Evolutionary conservation across 768 basidiomycete genomes (phyloP), one percentile per base, ranked within the genome.

Genomic region (Asterophora parasitica): DNA sequence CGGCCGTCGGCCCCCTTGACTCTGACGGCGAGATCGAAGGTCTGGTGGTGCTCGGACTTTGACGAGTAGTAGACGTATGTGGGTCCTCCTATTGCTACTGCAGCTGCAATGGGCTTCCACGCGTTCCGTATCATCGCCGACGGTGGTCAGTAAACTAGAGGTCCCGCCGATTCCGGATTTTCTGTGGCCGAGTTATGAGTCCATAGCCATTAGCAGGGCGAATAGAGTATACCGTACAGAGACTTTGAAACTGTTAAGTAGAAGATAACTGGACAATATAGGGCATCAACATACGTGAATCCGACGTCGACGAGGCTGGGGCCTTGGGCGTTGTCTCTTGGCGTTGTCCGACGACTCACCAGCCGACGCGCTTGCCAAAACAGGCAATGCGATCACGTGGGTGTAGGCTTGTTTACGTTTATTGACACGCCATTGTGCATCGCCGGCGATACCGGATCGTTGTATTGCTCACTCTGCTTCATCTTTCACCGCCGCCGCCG

Each of bases 101-200:
- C 73, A 10, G 79, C 79, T 49, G 79, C 70, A 57, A 83, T 53
- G 19, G 85, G 85, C 61, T 79, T 88, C 85, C 83, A 87, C 34
- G 73, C 76, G 53, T 75, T 76, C 58, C 72, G 72, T 49, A 86
- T 67, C 83, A 89, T 89, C 27, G 58, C 60, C 23, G 27, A 38
- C 32, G 40, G 31, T 23, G 37, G 37, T n/a, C 10, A 12, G 16
- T 40, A 40, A n/a, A 39, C 16, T 11, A 26, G 33, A 5, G 19
- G 17, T 34, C 30, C 30, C 30, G 12, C 27, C 7, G 44, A 19
- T n/a, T 8, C 26, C 32, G 39, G 17, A 31, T 10, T 27, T 27
- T 23, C 11, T 9, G 11, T 17, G 36, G n/a, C 36, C 36, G 16
- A 37, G 36, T 7, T 16, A 16, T 37, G 16, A 37, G 8, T 10